Evolutionary conservation across 192 early-diverging fungal species (phyloP), one percentile per base, ranked within the genome.

Genomic region (Entomortierella beljakovae): DNA sequence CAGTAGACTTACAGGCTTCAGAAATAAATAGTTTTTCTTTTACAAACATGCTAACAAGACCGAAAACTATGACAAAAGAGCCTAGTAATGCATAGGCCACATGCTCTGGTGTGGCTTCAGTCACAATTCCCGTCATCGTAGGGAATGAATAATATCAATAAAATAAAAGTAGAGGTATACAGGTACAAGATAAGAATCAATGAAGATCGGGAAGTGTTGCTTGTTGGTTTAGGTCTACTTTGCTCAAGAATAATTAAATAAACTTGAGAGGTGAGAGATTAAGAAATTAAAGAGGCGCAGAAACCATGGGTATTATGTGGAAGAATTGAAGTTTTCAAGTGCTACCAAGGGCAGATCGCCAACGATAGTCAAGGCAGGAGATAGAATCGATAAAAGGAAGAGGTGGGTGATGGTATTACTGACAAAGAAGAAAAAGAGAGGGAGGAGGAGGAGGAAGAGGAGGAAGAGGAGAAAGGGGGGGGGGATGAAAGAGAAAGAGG

Each of bases 11-110:
- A 90, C 89, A 85, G 6, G 92, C 88, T 81, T 93, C 93, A 10
- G 91, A 91, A 35, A 94, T 61, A 48, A 88, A 94, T 25, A 94
- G 80, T 3, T 87, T 84, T 32, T 94, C 90, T 62, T 93, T 94
- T 57, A 89, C 71, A 55, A 91, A 75, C 42, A 90, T 59, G 38
- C 92, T 93, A 38, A 86, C 86, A 1, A 93, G 81, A 7, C 91
- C 92, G 42, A 88, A 89, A 0, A 88, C 37, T 16, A 92, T 81
- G 57, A 92, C 89, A 63, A 93, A 92, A 18, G 88, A 89, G 61
- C 93, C 93, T 8, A 92, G 64, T 15, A 92, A 57, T 32, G 85
- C 87, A 61, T 84, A 80, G 22, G 67, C 73, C 26, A 84, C 37
- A 48, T 79, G 75, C 67, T 69, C 75, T 23, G 66, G 61, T 16